Evolutionary conservation across 176 grass and related monocot genomes (phyloP).

Genomic region (Juncus effusus): DNA sequence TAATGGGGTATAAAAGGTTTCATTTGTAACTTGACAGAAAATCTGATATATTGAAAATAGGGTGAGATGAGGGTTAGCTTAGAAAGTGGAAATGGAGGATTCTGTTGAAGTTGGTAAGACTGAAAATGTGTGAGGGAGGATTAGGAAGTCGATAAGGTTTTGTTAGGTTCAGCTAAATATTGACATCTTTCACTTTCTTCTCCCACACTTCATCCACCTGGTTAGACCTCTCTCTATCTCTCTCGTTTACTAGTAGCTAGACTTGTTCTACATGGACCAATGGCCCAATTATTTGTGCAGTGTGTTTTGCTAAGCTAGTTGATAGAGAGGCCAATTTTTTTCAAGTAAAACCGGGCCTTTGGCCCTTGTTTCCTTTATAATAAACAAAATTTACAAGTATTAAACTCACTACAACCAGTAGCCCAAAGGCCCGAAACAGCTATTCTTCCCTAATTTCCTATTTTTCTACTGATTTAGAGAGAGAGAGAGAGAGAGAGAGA

Average conservation of each 20-base stretch:
- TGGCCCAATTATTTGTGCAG: neutral
- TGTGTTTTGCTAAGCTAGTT: no score
- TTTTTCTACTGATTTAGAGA: no score
- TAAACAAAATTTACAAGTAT: no score
- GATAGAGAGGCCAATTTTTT: no score
- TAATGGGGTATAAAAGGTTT: no score
- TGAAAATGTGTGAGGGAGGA: neutral
- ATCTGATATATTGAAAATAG: neutral
- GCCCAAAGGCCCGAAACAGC: no score
- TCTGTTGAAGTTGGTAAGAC: constrained; percentile 26
- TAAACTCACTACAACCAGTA: no score
- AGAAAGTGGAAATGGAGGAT: constrained; percentile 12
- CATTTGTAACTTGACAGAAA: neutral
- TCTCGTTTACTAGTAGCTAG: neutral
- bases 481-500: no score
- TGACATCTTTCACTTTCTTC: constrained; percentile 18
- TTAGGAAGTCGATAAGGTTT: constrained; percentile 14
- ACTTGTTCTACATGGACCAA: constrained; percentile 17
- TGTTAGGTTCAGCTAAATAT: constrained; percentile 26
- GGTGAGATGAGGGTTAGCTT: constrained; percentile 27
- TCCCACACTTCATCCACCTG: constrained; percentile 15
- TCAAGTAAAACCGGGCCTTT: no score
- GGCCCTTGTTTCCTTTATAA: no score
- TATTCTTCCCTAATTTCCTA: no score
- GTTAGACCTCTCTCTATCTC: neutral